These are phyloP conservation scores for Lactarius hatsudake DNA, from an alignment of 768 basidiomycete genomes.

Conservation along the genomic window DNA sequence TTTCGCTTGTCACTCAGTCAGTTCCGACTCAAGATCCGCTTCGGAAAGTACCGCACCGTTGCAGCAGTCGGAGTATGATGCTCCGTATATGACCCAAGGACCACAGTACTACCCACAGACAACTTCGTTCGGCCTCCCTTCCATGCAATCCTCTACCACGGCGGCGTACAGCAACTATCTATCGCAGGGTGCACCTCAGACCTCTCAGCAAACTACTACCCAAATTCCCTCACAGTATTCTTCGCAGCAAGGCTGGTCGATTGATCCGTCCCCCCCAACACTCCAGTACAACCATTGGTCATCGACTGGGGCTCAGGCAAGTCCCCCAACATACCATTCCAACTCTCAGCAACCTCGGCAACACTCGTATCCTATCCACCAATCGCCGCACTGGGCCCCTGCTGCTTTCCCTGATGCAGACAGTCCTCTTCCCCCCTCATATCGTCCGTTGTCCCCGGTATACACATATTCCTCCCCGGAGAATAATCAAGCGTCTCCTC, in stretches of 20 bases:
- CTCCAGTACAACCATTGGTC: slow-evolving; percentile 32
- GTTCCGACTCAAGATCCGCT: slow-evolving; percentile 35
- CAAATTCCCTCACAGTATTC: slow-evolving; percentile 23
- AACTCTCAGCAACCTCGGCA: slow-evolving; percentile 36
- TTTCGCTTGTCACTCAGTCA: slow-evolving; percentile 71
- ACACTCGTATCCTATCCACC: slow-evolving; percentile 29
- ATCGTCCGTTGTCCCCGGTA: slow-evolving; percentile 30
- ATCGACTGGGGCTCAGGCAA: slow-evolving; percentile 14
- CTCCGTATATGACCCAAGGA: slow-evolving; percentile 30
- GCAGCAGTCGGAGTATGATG: slow-evolving; percentile 30
- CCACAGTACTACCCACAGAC: slow-evolving; percentile 33
- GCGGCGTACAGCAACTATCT: slow-evolving; percentile 27
- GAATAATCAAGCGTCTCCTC: slow-evolving; percentile 30
- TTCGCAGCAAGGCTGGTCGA: slow-evolving; percentile 25
- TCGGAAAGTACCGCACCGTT: slow-evolving; percentile 26
- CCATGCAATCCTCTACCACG: slow-evolving; percentile 28
- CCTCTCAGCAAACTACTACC: slow-evolving; percentile 18
- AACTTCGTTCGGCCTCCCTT: slow-evolving; percentile 32
- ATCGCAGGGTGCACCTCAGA: slow-evolving; percentile 14
- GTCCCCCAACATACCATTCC: slow-evolving; percentile 21
- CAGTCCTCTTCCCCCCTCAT: slow-evolving; percentile 28
- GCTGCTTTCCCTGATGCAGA: slow-evolving; percentile 38
- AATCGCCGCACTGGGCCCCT: slow-evolving; percentile 40
- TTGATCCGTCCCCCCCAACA: slow-evolving; percentile 37
- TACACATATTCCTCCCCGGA: slow-evolving; percentile 27